Evolutionary conservation across 2,329 filamentous ascomycete genomes (phyloP), one percentile per base, ranked within the genome.

Genomic region (Colletotrichum australisinense): DNA sequence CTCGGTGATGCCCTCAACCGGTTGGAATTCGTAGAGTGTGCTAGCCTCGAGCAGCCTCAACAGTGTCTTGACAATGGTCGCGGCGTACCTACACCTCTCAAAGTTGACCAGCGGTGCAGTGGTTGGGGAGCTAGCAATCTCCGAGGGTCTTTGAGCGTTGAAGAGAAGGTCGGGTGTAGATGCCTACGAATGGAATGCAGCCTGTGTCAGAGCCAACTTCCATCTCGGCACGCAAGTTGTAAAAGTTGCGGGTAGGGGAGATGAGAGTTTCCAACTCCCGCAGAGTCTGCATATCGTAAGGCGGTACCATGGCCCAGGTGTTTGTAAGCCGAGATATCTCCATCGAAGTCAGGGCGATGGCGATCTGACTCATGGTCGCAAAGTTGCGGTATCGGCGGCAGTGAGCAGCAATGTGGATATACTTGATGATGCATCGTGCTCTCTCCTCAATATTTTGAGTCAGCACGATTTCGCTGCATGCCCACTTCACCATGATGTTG

Each of bases 401-500:
- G 81, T 95, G 93, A 1, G 88, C 88, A 4, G 94, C 94, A 76
- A 96, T 94, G 83, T 96, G 94, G 72, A 97, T 94, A 80, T 89
- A 93, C 82, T 97, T 96, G 81, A 93, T 91, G 75, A 97, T 90
- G 80, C 92, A 94, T 49, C 92, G 87, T 26, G 93, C 93, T 65
- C 94, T 89, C 82, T 97, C 94, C 74, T 92, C 90, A 12, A 92
- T 83, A 69, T 92, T 86, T 75, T 92, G 89, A 0, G 93, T 97
- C 60, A 97, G 87, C 9, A 97, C 89, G 76, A 93, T 90, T 81
- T 96, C 93, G 1, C 94, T 96, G 32, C 95, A 89, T 32, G 91
- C 92, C 94, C 94, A 97, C 81, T 96, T 96, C 74, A 95, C 94
- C 85, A 96, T 93, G 75, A 97, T 90, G 81, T 97, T 97, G 86